Evolutionary conservation across 129 eudicot species (phyloP).

Genomic region (Mikania micrantha): DNA sequence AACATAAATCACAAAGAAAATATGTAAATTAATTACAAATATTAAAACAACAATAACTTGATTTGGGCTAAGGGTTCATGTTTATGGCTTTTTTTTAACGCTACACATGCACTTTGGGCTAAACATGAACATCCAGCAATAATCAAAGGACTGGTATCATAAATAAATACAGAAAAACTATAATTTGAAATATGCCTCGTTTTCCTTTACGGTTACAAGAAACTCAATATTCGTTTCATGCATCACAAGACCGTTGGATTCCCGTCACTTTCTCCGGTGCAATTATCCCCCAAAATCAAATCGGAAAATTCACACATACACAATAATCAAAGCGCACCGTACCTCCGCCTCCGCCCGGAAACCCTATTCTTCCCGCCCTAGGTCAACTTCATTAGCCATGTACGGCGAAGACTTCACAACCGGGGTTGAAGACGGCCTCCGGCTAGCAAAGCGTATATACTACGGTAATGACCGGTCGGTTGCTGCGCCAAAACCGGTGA

Average conservation of each 20-base stretch:
- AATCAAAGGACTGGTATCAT: not conserved
- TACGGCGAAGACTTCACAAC: constrained; percentile 45
- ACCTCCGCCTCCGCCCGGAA: constrained; percentile 31
- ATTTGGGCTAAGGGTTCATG: no score
- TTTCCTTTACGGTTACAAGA: constrained; percentile 14
- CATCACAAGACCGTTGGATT: constrained; percentile 26
- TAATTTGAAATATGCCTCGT: constrained; percentile 13
- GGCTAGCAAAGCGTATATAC: constrained; percentile 71
- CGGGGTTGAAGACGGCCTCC: constrained; percentile 76
- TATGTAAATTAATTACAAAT: no score
- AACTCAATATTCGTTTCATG: constrained; percentile 15
- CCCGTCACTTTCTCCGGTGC: constrained; percentile 35
- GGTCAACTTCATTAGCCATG: constrained; percentile 21
- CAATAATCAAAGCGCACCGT: not conserved
- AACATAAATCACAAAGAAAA: no score
- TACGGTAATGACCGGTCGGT: constrained; percentile 78
- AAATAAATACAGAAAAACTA: not conserved
- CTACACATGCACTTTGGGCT: no score
- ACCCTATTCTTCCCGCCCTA: constrained; percentile 12
- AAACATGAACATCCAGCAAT: not conserved
- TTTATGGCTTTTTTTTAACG: no score
- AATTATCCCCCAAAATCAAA: constrained; percentile 6
- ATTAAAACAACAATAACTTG: no score
- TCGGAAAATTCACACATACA: not conserved
- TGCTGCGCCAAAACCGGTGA: constrained; percentile 53